Conservation (phyloP, 495 filamentous ascomycete genomes). For the Trichoderma asperelloides region DNA sequence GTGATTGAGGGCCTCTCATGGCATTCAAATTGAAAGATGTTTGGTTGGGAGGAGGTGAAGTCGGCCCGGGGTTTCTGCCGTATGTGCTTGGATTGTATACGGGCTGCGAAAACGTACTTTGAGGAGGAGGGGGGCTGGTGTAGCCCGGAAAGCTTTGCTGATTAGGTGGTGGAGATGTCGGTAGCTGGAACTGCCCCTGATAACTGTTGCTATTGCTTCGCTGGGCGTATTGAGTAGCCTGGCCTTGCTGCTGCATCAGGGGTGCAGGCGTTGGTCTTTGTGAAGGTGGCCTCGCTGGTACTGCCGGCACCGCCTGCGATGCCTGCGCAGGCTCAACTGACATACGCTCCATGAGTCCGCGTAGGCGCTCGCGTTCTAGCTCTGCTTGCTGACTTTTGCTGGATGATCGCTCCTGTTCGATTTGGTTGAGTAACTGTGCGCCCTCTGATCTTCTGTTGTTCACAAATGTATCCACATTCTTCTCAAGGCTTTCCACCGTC, state of each 20-base stretch:
- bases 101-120: constrained; percentile 29
- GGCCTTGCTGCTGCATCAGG: constrained; percentile 26
- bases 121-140: constrained; percentile 21
- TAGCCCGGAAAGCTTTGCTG: constrained; percentile 29
- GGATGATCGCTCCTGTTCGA: constrained; percentile 67
- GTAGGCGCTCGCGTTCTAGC: constrained; percentile 72
- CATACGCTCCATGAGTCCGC: constrained; percentile 91
- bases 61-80: constrained; percentile 40
- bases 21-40: constrained; percentile 36
- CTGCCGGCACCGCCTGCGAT: constrained; percentile 14
- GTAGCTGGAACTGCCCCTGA: constrained; percentile 42
- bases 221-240: constrained; percentile 35
- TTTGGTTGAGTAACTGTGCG: constrained; percentile 76
- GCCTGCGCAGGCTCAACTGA: constrained; percentile 56
- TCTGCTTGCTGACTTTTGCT: constrained; percentile 70
- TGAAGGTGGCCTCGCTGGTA: constrained; percentile 32
- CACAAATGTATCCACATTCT: constrained; percentile 95
- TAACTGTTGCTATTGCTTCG: constrained; percentile 26
- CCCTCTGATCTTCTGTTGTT: constrained; percentile 90
- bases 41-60: constrained; percentile 39
- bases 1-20: constrained; percentile 39
- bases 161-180: constrained; percentile 39
- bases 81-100: constrained; percentile 40
- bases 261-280: constrained; percentile 38
- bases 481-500: constrained; percentile 85